phyloP scores from a whole-genome alignment of 768 basidiomycete species.

The Suillus americanus region DNA sequence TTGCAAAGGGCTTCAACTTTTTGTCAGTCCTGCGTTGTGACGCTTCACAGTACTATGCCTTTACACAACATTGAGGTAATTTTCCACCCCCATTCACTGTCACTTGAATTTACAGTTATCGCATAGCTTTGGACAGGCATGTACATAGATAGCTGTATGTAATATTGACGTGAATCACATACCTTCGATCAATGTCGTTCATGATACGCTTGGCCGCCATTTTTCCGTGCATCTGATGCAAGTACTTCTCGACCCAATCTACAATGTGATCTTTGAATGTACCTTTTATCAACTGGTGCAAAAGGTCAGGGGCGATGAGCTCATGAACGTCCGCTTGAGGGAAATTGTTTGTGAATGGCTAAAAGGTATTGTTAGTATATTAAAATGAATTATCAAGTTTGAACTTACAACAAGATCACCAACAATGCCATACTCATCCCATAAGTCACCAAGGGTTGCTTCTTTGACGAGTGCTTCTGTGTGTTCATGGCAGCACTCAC shows the following conservation, averaged over 20 bases:
- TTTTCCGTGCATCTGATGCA: conserved; percentile 17
- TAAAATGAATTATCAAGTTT: background rate
- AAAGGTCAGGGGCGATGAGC: conserved; percentile 30
- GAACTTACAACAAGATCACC: conserved; percentile 22
- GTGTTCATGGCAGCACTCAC: conserved; percentile 17
- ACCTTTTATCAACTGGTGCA: conserved; percentile 38
- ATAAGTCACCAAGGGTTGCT: conserved; percentile 13
- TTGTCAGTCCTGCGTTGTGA: no score
- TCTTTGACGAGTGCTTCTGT: conserved; percentile 16
- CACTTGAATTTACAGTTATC: no score
- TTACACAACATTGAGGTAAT: no score
- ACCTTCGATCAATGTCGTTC: conserved; percentile 33
- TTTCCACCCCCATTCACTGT: no score
- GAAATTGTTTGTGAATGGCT: conserved; percentile 37
- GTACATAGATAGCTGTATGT: background rate
- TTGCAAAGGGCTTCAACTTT: no score
- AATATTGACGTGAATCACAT: background rate
- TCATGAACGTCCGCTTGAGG: conserved; percentile 37
- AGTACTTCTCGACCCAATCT: conserved; percentile 30
- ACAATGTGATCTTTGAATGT: conserved; percentile 41
- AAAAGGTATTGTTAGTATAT: background rate
- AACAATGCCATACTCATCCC: conserved; percentile 24
- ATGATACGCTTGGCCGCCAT: conserved; percentile 22
- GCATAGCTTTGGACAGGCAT: no score
- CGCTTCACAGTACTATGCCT: no score